Conservation (phyloP, 2,329 filamentous ascomycete genomes). For the Xylariaceae sp. region DNA sequence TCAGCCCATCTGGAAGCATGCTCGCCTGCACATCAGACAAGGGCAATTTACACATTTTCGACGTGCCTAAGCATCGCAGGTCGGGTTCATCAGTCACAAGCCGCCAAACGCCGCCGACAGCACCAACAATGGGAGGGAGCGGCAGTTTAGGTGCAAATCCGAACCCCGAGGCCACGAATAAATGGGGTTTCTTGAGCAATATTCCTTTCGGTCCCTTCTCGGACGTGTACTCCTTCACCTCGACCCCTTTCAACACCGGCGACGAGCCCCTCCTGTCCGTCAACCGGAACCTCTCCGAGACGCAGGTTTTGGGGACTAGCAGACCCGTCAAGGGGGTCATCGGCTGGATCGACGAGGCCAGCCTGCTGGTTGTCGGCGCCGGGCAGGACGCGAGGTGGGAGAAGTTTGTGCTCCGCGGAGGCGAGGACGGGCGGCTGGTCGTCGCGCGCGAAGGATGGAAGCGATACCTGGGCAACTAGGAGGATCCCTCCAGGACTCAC, state of each 20-base stretch:
- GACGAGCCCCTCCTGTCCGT: conserved; percentile 54
- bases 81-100: conserved; percentile 8
- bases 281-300: conserved; percentile 21
- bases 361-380: conserved; percentile 68
- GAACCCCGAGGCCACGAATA: conserved; percentile 52
- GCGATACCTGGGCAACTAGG: conserved; percentile 50
- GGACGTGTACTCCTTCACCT: conserved; percentile 80
- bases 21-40: conserved; percentile 95
- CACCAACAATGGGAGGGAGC: background rate
- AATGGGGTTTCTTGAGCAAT: conserved; percentile 80
- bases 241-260: conserved; percentile 72
- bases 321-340: conserved; percentile 73
- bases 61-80: conserved; percentile 56
- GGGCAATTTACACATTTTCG: conserved; percentile 89
- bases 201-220: conserved; percentile 86
- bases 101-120: background rate
- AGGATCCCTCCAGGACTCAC: conserved; percentile 1
- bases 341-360: conserved; percentile 73
- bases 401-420: conserved; percentile 67
- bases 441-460: conserved; percentile 75
- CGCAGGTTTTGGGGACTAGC: conserved; percentile 40
- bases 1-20: conserved; percentile 72
- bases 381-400: conserved; percentile 81
- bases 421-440: conserved; percentile 58
- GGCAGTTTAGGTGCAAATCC: conserved; percentile 7